Base-by-base conservation (phyloP, 306 rosid species). In the Trifolium repens region DNA sequence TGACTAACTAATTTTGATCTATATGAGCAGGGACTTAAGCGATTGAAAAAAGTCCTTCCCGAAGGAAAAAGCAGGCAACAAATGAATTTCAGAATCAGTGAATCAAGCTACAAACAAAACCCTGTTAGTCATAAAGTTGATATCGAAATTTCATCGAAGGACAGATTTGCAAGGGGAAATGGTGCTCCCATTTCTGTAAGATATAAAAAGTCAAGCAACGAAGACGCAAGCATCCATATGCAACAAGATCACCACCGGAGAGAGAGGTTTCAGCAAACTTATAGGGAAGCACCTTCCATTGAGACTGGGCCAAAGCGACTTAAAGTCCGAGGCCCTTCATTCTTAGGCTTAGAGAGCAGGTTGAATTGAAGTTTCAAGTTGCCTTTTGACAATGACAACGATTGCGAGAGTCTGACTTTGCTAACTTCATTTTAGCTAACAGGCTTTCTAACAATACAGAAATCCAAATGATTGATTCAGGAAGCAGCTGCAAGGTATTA, bases 391-490 rank as follows among this genome's bases (percentile, higher is more conserved):
- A 82, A 82, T 75, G 64, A 72, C 69, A 82, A 82, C 73, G 87
- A 82, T 86, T 76, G 69, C 40, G 67, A 78, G 87, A 76, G 83
- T 86, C 82, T 85, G 91, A 88, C 85, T 71, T 86, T 71, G 86
- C 91, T 88, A 84, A 91, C 93, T 79, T 84, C 81, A 78, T 77
- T 83, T 83, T 87, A 80, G 88, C 91, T 83, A 82, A 86, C 67
- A 87, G 93, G 88, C 89, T 79, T 89, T 81, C 92, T 89, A 94
- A 94, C 93, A 67, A 90, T 82, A 88, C 84, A 72, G 83, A 77
- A 81, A 79, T 85, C 78, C 81, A 86, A 81, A 79, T 68, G 84
- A 86, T 93, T 83, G 87, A 83, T 86, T 89, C 81, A 47, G 90
- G 91, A 86, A 86, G 94, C 90, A 87, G 96, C 83, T 63, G 87